Base-by-base conservation (phyloP, 345 rosid genomes). In the Geranium brycei region DNA sequence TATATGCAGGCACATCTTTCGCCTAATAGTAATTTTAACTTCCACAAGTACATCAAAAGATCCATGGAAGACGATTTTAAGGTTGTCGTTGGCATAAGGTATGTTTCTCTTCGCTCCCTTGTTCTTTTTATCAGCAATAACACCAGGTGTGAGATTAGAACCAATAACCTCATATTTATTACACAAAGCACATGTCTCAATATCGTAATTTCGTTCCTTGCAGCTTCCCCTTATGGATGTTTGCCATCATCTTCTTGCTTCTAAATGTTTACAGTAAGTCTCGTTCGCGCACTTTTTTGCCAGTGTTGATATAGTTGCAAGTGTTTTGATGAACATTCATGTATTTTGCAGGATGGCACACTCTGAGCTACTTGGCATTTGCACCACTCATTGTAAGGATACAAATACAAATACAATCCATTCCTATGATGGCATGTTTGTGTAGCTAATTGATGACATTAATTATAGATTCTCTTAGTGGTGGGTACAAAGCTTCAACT, bases 1-100 rank as follows among this genome's bases (percentile, higher is more conserved):
- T 23, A 23, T 2, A 5, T 68, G 68, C 79, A 84, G 89, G 85
- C 83, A 19, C 89, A 84, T 73, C 64, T 84, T 62, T 74, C 83
- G 35, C 69, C 80, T 5, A 78, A 75, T 58, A 58, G 68, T 67
- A 76, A 71, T 66, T 84, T 84, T 59, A 75, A 84, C 74, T 84
- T 84, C 77, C 89, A 80, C 62, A 82, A 68, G 61, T 82, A 82
- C 82, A 78, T 80, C 58, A 79, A 82, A 69, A 78, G 83, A 69
- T 80, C 85, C 60, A 78, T 80, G 82, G 89, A 85, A 71, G 89
- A 85, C 61, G 85, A 82, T 62, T 85, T 85, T 63, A 85, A 82
- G 70, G 83, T 75, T 69, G 86, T 82, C 7, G 89, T 82, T 7
- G 84, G 89, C 56, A 77, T 82, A 31, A 85, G 86, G 84, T 80